These are phyloP conservation scores for Phytopythium oedochilum DNA, from an alignment of 352 stramenopile species.

Conservation along the genomic window DNA sequence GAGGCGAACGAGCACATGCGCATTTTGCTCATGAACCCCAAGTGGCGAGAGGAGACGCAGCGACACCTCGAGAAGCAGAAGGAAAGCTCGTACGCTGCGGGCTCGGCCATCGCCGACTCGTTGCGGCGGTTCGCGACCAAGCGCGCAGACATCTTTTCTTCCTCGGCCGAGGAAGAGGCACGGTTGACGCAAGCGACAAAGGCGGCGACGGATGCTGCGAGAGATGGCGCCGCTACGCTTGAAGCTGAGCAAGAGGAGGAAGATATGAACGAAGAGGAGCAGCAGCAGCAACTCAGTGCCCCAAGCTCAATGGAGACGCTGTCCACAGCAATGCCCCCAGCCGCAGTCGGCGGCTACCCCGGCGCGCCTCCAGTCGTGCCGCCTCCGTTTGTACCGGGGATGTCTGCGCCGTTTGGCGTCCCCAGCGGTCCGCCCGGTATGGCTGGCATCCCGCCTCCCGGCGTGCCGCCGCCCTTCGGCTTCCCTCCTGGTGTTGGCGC, in stretches of 20 bases:
- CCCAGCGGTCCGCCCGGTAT: neutral
- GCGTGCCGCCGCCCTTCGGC: neutral
- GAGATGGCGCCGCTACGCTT: constrained; percentile 15
- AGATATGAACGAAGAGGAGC: constrained; percentile 34
- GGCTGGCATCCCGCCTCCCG: constrained; percentile 1
- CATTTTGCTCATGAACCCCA: constrained; percentile 98
- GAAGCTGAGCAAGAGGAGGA: constrained; percentile 37
- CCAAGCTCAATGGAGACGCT: neutral
- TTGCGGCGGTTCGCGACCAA: constrained; percentile 91
- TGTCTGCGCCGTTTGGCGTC: neutral
- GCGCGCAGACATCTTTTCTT: constrained; percentile 92
- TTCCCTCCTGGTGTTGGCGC: constrained; percentile 7
- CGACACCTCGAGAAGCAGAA: constrained; percentile 97
- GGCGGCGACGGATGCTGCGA: constrained; percentile 13
- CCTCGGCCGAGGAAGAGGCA: constrained; percentile 81
- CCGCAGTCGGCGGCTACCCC: neutral
- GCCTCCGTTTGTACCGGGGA: neutral
- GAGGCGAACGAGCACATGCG: constrained; percentile 98
- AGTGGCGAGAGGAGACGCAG: constrained; percentile 96
- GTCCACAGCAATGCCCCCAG: neutral
- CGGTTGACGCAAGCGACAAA: constrained; percentile 52
- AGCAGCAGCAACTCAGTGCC: constrained; percentile 1
- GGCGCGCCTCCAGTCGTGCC: neutral
- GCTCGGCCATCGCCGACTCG: constrained; percentile 94
- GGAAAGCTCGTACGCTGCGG: constrained; percentile 92